These are phyloP conservation scores for Collariella sp. DNA, from an alignment of 495 filamentous ascomycete genomes.

Conservation along the genomic window DNA sequence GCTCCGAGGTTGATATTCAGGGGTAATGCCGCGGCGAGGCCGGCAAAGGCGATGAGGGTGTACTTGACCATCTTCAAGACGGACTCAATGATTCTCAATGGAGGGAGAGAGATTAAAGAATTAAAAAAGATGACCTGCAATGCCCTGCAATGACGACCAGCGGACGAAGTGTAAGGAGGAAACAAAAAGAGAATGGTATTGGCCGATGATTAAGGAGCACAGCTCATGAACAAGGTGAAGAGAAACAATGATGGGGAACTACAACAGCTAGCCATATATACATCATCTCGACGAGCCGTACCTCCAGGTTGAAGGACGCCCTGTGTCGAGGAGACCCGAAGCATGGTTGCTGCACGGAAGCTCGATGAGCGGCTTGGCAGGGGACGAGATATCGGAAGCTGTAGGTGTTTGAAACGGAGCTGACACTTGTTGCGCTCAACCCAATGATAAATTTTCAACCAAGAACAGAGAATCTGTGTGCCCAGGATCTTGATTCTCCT, in stretches of 20 bases:
- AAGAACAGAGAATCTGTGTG: background rate
- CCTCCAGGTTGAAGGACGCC: background rate
- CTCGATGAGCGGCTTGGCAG: conserved; percentile 18
- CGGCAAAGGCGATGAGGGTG: conserved; percentile 32
- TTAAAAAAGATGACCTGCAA: conserved; percentile 28
- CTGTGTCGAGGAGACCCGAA: background rate
- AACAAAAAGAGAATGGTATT: conserved; percentile 18
- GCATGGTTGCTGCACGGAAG: conserved; percentile 7
- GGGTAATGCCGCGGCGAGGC: conserved; percentile 41
- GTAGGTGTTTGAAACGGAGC: conserved; percentile 23
- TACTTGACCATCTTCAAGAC: conserved; percentile 36
- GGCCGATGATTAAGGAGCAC: conserved; percentile 27
- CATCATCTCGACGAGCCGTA: background rate
- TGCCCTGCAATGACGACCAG: conserved; percentile 36
- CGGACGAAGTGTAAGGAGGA: conserved; percentile 20
- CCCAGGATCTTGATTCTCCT: background rate
- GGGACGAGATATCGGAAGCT: conserved; percentile 7
- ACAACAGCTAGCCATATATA: conserved; percentile 28
- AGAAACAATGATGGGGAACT: conserved; percentile 3
- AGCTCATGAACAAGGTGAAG: conserved; percentile 29
- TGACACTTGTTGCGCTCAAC: conserved; percentile 16
- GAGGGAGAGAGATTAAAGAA: conserved; percentile 11
- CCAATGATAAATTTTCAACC: background rate
- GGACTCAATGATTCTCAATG: background rate
- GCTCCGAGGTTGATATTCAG: conserved; percentile 55